These are phyloP conservation scores for Niebla homalea DNA, from an alignment of 495 filamentous ascomycete genomes.

Conservation along the genomic window DNA sequence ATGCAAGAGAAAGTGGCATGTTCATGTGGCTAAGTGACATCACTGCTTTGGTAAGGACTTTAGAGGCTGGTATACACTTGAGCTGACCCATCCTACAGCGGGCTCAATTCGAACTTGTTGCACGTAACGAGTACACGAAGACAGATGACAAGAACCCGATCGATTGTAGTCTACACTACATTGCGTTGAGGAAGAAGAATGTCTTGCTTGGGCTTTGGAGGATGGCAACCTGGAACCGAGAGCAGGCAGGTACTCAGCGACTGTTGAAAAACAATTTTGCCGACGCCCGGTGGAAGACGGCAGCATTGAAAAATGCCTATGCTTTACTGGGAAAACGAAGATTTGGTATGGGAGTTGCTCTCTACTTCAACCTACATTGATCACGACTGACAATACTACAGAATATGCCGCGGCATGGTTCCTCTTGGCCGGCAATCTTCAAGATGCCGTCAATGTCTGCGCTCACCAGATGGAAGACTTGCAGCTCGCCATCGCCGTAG, in stretches of 20 bases:
- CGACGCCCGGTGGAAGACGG: slow-evolving; percentile 73
- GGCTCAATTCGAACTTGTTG: slow-evolving; percentile 75
- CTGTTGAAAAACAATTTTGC: slow-evolving; percentile 80
- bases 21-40: slow-evolving; percentile 88
- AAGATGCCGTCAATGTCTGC: slow-evolving; percentile 76
- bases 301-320: slow-evolving; percentile 93
- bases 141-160: slow-evolving; percentile 79
- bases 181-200: slow-evolving; percentile 83
- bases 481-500: slow-evolving; percentile 82
- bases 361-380: slow-evolving; percentile 3
- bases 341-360: slow-evolving; percentile 46
- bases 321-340: slow-evolving; percentile 84
- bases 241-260: slow-evolving; percentile 63
- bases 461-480: slow-evolving; percentile 73
- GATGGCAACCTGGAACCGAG: slow-evolving; percentile 82
- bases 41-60: slow-evolving; percentile 53
- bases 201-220: slow-evolving; percentile 89
- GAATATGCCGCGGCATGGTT: slow-evolving; percentile 97
- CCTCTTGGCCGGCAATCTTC: slow-evolving; percentile 71
- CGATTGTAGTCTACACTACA: slow-evolving; percentile 86
- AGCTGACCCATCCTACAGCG: slow-evolving; percentile 35
- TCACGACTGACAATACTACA: slow-evolving; percentile 19
- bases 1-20: slow-evolving; percentile 75
- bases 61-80: neutral
- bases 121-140: slow-evolving; percentile 85